Base-by-base conservation (phyloP, 768 basidiomycete genomes). In the Rhodocollybia butyracea region DNA sequence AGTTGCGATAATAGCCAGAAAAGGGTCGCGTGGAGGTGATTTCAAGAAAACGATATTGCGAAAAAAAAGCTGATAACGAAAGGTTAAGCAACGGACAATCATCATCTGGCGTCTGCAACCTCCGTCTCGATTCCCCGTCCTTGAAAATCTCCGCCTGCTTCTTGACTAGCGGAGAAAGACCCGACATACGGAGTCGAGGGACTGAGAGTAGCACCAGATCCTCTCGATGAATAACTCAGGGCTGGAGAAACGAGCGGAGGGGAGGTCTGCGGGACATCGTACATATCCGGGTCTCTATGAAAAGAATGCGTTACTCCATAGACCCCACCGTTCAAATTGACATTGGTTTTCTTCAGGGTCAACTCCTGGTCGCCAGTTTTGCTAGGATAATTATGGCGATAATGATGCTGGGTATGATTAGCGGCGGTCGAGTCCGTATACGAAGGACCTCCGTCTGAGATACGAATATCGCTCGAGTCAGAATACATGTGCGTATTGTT, bases 131-230 rank as follows among this genome's bases (percentile, higher is more conserved):
- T 31, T 19, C 39, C 22, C 41, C 27, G 38, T 27, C 6, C 22
- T 30, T 53, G 51, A 24, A 26, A 53, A 10, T 43, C 41, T 22
- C 51, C 51, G 17, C 47, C 47, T 29, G 39, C 24, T 39, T 39
- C 48, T 6, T 50, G 48, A 17, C 24, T 22, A 5, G 65, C 51
- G 10, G 60, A 46, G 63, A 88, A 86, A 7, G 82, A 80, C 26
- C 81, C 80, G 68, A 87, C 84, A 70, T 86, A 88, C 11, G 86
- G 86, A 11, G 86, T 88, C 11, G 84, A 79, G 17, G 86, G 86
- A 63, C 86, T 88, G 53, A 87, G 73, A 27, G 83, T 86, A 36
- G 83, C 81, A 15, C 84, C 81, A 26, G 85, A 83, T 39, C 75
- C 62, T 41, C 75, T 73, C 21, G 78, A 83, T n/a, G 83, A 83